Evolutionary conservation across 257 asterid species (phyloP), one percentile per base, ranked within the genome.

Genomic region (Solanum bulbocastanum): DNA sequence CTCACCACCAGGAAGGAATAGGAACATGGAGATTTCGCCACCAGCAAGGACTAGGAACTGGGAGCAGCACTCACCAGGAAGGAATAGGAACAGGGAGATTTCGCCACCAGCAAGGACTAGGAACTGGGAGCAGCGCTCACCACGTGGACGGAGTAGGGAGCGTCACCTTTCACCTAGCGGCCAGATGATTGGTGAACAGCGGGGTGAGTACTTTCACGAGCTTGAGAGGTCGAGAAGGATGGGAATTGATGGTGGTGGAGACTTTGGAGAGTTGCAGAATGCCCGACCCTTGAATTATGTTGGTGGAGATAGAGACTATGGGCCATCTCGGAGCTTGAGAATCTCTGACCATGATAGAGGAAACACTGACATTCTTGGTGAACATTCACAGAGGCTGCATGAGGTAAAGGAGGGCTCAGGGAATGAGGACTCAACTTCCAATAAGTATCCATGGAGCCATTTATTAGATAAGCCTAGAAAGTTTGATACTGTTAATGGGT

Each of bases 381-480:
- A 69, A 49, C 83, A 36, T 56, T 10, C 73, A 14, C 60, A 68
- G 52, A 89, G 93, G 84, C 73, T 68, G 22, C 87, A 92, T 35
- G 88, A 84, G 20, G 71, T 25, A n/a, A 85, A 46, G 5, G 90
- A 88, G 88, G 90, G 68, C 87, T 49, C 88, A 5, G 76, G 86
- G 88, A 58, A 30, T 82, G 92, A 87, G 69, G 91, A 86, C 66
- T 81, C 88, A 71, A 89, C 92, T 88, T 89, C 92, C 3, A 65
- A 22, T 8, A 93, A 91, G 88, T 91, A 89, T 82, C 90, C 69
- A 44, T 56, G 86, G 74, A 90, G 91, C 89, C 90, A 85, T 84
- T 86, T 75, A 84, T 73, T 88, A 36, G 93, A 92, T 86, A 91
- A 88, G 72, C 84, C 91, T 60, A 58, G 87, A 82, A 92, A 85